These are phyloP conservation scores for Francoa sonchifolia DNA, from an alignment of 441 rosid species.

Conservation along the genomic window DNA sequence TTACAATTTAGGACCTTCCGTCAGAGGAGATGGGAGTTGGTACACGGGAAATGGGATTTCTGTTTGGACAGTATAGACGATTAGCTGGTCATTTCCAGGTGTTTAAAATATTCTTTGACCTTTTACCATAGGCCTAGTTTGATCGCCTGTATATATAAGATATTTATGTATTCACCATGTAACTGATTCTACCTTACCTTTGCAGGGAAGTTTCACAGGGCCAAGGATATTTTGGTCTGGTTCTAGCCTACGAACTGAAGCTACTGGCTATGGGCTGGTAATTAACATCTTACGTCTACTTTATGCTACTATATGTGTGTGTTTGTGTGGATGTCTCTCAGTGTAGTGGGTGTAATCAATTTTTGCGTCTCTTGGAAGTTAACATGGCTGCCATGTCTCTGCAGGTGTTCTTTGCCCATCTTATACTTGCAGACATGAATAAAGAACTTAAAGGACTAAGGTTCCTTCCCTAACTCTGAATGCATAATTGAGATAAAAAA, in stretches of 20 bases:
- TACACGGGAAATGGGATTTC: conserved; percentile 95
- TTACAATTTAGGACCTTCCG: conserved; percentile 68
- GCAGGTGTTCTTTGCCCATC: conserved; percentile 95
- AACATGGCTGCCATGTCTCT: conserved; percentile 17
- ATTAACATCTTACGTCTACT: conserved; percentile 15
- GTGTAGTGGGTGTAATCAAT: conserved; percentile 1
- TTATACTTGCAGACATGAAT: conserved; percentile 87
- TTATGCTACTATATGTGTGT: conserved; percentile 7
- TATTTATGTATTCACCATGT: too few relatives aligned
- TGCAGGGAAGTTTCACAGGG: conserved; percentile 99
- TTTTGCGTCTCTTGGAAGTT: conserved; percentile 9
- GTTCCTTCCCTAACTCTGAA: conserved; percentile 23
- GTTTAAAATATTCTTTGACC: too few relatives aligned
- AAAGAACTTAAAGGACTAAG: conserved; percentile 94
- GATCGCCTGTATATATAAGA: too few relatives aligned
- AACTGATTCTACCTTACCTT: conserved; percentile 47
- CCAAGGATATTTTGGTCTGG: conserved; percentile 97
- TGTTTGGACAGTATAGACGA: conserved; percentile 92
- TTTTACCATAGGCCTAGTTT: too few relatives aligned
- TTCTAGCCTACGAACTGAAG: conserved; percentile 98
- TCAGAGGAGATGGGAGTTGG: conserved; percentile 99
- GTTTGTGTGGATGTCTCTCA: background rate
- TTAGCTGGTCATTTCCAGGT: conserved; percentile 98
- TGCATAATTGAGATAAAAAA: background rate
- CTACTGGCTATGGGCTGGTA: conserved; percentile 99